A percentile compares a stretch with the other conserved stretches of the same genome.
Conservation (phyloP, 2,329 filamentous ascomycete species). For the Aspergillus ruber region DNA sequence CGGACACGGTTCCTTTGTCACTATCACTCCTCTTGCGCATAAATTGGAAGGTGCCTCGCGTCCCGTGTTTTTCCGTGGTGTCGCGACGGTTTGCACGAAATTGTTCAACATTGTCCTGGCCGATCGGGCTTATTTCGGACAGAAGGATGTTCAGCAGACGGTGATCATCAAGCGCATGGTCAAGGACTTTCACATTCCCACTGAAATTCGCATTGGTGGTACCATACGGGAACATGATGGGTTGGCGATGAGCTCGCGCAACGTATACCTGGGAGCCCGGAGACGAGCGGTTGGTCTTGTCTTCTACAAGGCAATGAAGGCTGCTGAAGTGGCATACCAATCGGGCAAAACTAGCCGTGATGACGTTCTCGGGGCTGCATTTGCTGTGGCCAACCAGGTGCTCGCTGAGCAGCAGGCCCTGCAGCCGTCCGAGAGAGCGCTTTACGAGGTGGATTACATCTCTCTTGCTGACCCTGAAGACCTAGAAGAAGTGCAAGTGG, state of each 20-base stretch:
- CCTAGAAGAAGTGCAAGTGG: slow-evolving; percentile 66
- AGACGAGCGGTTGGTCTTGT: slow-evolving; percentile 67
- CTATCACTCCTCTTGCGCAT: slow-evolving; percentile 74
- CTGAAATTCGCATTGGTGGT: slow-evolving; percentile 63
- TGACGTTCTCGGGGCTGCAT: slow-evolving; percentile 67
- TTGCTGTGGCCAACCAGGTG: slow-evolving; percentile 50
- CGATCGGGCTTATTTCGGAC: slow-evolving; percentile 83
- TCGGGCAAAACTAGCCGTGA: slow-evolving; percentile 50
- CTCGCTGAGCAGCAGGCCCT: slow-evolving; percentile 58
- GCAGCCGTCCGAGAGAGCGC: slow-evolving; percentile 54
- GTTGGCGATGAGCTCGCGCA: slow-evolving; percentile 83
- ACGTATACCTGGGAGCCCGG: slow-evolving; percentile 79
- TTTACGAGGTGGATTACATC: slow-evolving; percentile 85
- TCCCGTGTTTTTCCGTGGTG: slow-evolving; percentile 92
- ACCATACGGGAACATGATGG: slow-evolving; percentile 76
- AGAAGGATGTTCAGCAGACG: slow-evolving; percentile 96
- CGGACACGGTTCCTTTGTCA: slow-evolving; percentile 82
- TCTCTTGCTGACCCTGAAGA: slow-evolving; percentile 80
- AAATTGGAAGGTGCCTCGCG: slow-evolving; percentile 77
- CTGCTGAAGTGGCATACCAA: slow-evolving; percentile 63
- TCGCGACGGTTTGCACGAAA: slow-evolving; percentile 95
- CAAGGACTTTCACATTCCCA: slow-evolving; percentile 75
- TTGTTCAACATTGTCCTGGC: slow-evolving; percentile 76
- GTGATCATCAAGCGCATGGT: slow-evolving; percentile 84
- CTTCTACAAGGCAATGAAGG: slow-evolving; percentile 61